Evolutionary conservation across 2,329 filamentous ascomycete genomes (phyloP).

Genomic region (Chaetomiaceae sp.): DNA sequence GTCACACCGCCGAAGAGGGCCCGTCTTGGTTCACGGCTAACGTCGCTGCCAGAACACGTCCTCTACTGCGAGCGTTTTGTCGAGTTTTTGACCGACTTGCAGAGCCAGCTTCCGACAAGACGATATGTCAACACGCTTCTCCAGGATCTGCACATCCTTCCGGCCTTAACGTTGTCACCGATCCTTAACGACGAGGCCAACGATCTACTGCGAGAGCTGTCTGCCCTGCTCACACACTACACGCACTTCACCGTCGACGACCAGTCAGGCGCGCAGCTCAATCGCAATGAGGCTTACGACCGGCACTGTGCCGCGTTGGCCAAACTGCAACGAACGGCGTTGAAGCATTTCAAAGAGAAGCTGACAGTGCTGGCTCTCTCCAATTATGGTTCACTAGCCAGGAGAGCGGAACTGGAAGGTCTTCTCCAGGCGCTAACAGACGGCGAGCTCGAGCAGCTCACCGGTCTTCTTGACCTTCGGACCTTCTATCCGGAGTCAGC

Average conservation of each 20-base stretch:
- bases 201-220: slow-evolving; percentile 72
- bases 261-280: slow-evolving; percentile 73
- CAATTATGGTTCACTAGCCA: slow-evolving; percentile 84
- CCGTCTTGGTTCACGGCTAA: slow-evolving; percentile 23
- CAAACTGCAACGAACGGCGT: slow-evolving; percentile 68
- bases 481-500: slow-evolving; percentile 72
- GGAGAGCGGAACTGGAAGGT: slow-evolving; percentile 67
- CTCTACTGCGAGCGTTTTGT: slow-evolving; percentile 88
- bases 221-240: slow-evolving; percentile 76
- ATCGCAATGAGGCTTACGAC: slow-evolving; percentile 67
- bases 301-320: slow-evolving; percentile 70
- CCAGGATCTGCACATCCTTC: slow-evolving; percentile 75
- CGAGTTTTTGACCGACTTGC: slow-evolving; percentile 82
- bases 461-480: slow-evolving; percentile 66
- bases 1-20: slow-evolving; percentile 11
- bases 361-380: slow-evolving; percentile 85
- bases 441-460: slow-evolving; percentile 64
- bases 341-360: slow-evolving; percentile 83
- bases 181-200: slow-evolving; percentile 71
- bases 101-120: slow-evolving; percentile 88
- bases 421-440: slow-evolving; percentile 70
- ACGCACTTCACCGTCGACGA: slow-evolving; percentile 86
- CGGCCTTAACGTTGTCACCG: slow-evolving; percentile 71
- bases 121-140: slow-evolving; percentile 88
- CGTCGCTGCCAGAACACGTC: slow-evolving; percentile 49